Percentiles rank a stretch among this genome's conserved stretches.
These are phyloP conservation scores for Mycena vitilis DNA, from an alignment of 768 basidiomycete genomes.

Conservation along the genomic window DNA sequence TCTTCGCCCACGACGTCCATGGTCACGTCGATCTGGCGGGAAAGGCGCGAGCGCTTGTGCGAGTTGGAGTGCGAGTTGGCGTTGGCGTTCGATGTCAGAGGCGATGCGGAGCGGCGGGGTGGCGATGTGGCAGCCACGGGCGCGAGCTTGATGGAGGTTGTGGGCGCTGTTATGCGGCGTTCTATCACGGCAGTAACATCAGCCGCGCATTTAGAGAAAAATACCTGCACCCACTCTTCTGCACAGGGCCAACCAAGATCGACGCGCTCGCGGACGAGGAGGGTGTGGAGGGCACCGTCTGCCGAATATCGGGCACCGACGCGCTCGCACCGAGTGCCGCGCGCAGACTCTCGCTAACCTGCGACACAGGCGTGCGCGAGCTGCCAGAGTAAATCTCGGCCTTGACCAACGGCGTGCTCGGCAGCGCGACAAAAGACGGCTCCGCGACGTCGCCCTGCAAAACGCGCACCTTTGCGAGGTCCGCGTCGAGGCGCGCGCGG, in stretches of 20 bases:
- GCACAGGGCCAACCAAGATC: conserved; percentile 42
- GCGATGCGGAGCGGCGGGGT: conserved; percentile 55
- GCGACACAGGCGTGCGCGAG: conserved; percentile 47
- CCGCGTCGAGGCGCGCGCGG: conserved; percentile 61
- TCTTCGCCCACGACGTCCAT: conserved; percentile 44
- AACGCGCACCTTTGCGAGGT: conserved; percentile 58
- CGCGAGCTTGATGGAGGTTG: conserved; percentile 56
- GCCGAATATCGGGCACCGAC: conserved; percentile 44
- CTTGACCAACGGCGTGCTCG: conserved; percentile 35
- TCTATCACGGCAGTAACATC: conserved; percentile 42
- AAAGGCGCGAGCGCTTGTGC: conserved; percentile 57
- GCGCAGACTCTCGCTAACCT: conserved; percentile 57
- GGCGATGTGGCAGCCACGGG: conserved; percentile 52
- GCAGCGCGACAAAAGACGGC: conserved; percentile 17
- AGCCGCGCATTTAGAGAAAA: not conserved
- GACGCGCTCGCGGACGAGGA: conserved; percentile 37
- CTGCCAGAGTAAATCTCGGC: conserved; percentile 22
- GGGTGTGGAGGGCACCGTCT: conserved; percentile 37
- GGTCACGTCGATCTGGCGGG: conserved; percentile 54
- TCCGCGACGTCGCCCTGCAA: conserved; percentile 60
- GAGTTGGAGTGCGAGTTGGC: conserved; percentile 41
- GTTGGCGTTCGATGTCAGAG: conserved; percentile 46
- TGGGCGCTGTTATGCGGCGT: conserved; percentile 49
- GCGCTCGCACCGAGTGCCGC: conserved; percentile 51
- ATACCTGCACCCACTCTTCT: conserved; percentile 52